These are phyloP conservation scores for Zymoseptoria crescenta DNA, from an alignment of 2,329 filamentous ascomycete genomes.

Conservation along the genomic window DNA sequence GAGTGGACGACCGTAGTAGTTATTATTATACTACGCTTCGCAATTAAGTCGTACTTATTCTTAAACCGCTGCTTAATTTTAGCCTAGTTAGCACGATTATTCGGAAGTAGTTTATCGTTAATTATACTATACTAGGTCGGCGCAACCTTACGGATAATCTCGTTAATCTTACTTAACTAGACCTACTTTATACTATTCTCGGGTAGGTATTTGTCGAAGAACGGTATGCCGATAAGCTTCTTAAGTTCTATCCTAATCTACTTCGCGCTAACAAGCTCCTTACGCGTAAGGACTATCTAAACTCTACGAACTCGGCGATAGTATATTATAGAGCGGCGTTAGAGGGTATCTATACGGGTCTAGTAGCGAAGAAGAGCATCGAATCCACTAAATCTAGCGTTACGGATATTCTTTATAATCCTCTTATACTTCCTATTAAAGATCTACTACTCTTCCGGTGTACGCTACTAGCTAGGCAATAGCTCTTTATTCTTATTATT, in stretches of 20 bases:
- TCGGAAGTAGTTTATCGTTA: neutral
- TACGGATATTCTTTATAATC: neutral
- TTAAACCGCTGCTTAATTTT: neutral
- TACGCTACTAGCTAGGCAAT: neutral
- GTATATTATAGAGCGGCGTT: neutral
- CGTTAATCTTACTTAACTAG: neutral
- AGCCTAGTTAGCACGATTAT: neutral
- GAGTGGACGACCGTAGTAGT: neutral
- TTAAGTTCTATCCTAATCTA: neutral
- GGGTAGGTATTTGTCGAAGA: neutral
- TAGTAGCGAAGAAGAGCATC: neutral
- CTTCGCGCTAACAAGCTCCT: neutral
- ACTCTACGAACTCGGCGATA: neutral
- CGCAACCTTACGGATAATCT: neutral
- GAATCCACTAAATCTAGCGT: neutral
- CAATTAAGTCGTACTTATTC: neutral
- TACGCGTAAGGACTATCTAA: neutral
- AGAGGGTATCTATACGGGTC: neutral
- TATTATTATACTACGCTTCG: neutral
- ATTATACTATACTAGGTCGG: neutral
- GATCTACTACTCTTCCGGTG: neutral
- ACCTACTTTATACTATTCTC: neutral
- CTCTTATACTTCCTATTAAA: neutral
- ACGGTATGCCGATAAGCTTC: neutral
- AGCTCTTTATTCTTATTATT: neutral